A percentile compares a stretch with the other conserved stretches of the same genome.
phyloP scores from a whole-genome alignment of 2,329 filamentous ascomycete species.

The Monilinia fructigena region DNA sequence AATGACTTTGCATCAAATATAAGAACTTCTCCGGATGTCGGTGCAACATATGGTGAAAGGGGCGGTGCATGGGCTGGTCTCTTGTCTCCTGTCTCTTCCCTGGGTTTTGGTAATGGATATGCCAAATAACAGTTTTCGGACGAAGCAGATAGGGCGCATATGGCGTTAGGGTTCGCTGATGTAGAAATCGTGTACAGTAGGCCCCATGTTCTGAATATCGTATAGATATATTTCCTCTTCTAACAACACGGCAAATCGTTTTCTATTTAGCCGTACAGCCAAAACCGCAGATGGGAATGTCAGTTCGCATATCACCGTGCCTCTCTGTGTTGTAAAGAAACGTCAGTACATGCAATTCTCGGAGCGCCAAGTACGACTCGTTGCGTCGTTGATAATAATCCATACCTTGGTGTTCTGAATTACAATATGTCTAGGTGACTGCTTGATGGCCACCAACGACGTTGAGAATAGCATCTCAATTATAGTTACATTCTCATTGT shows the following conservation, averaged over 20 bases:
- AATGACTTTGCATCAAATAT: slow-evolving; percentile 87
- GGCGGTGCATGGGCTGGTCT: slow-evolving; percentile 83
- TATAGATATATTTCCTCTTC: slow-evolving; percentile 98
- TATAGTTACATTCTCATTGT: slow-evolving; percentile 91
- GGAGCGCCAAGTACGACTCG: neutral
- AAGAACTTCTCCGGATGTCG: slow-evolving; percentile 87
- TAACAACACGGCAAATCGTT: slow-evolving; percentile 86
- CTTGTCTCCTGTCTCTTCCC: slow-evolving; percentile 55
- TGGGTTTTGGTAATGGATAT: slow-evolving; percentile 79
- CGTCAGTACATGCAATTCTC: slow-evolving; percentile 5
- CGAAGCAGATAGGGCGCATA: slow-evolving; percentile 89
- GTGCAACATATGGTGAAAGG: slow-evolving; percentile 71
- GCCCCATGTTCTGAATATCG: slow-evolving; percentile 98
- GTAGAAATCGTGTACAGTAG: slow-evolving; percentile 89
- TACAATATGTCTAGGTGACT: slow-evolving; percentile 86
- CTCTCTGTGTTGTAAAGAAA: slow-evolving; percentile 44
- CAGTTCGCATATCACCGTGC: slow-evolving; percentile 92
- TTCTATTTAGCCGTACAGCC: slow-evolving; percentile 89
- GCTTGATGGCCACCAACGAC: slow-evolving; percentile 87
- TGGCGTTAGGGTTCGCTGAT: slow-evolving; percentile 86
- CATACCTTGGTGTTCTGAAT: slow-evolving; percentile 95
- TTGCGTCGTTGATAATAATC: neutral
- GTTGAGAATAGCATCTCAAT: slow-evolving; percentile 99
- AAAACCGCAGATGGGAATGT: slow-evolving; percentile 97
- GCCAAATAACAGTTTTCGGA: slow-evolving; percentile 95